These are phyloP conservation scores for Alternaria novae-zelandiae DNA, from an alignment of 2,329 filamentous ascomycete species.

Conservation along the genomic window DNA sequence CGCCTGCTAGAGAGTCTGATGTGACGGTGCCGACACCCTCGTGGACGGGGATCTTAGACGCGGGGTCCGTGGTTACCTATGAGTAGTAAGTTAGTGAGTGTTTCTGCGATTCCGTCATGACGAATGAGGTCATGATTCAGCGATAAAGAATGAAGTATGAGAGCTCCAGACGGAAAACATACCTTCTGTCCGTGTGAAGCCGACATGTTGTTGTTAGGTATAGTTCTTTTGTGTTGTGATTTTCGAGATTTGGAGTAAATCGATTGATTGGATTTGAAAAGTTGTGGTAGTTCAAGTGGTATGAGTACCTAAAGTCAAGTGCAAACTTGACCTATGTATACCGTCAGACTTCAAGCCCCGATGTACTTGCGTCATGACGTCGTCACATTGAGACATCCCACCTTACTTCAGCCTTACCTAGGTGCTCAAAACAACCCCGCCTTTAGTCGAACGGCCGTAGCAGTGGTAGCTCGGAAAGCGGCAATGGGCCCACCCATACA, in stretches of 20 bases:
- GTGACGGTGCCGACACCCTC: slow-evolving; percentile 71
- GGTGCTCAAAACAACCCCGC: slow-evolving; percentile 1
- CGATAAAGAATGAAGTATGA: neutral
- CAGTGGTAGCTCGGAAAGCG: neutral
- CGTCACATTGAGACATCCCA: slow-evolving; percentile 20
- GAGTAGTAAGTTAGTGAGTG: slow-evolving; percentile 4
- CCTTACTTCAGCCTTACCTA: slow-evolving; percentile 1
- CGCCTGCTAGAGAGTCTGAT: slow-evolving; percentile 75
- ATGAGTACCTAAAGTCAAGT: neutral
- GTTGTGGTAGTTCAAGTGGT: neutral
- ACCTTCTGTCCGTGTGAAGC: slow-evolving; percentile 29
- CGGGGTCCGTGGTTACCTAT: slow-evolving; percentile 58
- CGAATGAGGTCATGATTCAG: neutral
- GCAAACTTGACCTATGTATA: slow-evolving; percentile 4
- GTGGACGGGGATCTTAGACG: slow-evolving; percentile 54
- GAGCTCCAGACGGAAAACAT: neutral
- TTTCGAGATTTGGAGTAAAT: neutral
- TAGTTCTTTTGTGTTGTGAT: neutral
- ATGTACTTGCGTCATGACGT: slow-evolving; percentile 23
- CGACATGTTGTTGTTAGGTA: slow-evolving; percentile 10
- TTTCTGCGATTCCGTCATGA: neutral
- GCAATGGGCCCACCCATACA: neutral
- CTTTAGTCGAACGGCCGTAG: neutral
- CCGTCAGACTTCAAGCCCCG: slow-evolving; percentile 8
- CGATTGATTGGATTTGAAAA: neutral